Base-by-base conservation (phyloP, 768 basidiomycete genomes). In the Paxillus involutus region DNA sequence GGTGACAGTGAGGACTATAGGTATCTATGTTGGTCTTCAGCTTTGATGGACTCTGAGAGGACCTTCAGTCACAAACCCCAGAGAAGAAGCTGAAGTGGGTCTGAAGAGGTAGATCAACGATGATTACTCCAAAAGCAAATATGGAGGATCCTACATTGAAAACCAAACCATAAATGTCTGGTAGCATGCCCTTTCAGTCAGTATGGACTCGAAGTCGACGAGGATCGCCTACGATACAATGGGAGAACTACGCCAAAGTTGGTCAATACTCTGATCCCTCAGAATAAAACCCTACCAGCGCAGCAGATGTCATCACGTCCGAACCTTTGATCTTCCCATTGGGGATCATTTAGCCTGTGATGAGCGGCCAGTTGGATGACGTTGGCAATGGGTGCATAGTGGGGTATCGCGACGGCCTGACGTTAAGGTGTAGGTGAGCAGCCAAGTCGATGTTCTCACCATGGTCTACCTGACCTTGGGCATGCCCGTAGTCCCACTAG, bases 401-500 rank as follows among this genome's bases (percentile, higher is more conserved):
- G 85, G 6, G 82, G 76, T 59, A 85, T 84, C 3, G 81, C 81
- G 16, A 86, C 80, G 14, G 84, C 83, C 81, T 83, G 45, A 12
- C 26, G 8, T 14, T 30, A 11, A 19, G 4, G 42, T 50, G 24
- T 11, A 16, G 39, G 3, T 40, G 7, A 40, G 39, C 24, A 51
- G 13, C 44, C 0, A 7, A 6, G 29, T 48, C 4, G 42, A 47
- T 21, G 16, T 6, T 26, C 4, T 26, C 2, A 37, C 17, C 19
- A 6, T 17, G 10, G 7, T 48, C 36, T 17, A 21, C 17, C 56
- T n/a, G 49, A 83, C 85, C 80, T 90, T 88, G 0, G 89, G 88
- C 55, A 74, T 80, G 0, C 89, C 88, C 2, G 89, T 91, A 0
- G 88, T 91, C 21, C 86, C 86, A 19, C 87, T 88, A 0, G 87